Base-by-base conservation (phyloP, 345 rosid species). In the Syzygium grande region DNA sequence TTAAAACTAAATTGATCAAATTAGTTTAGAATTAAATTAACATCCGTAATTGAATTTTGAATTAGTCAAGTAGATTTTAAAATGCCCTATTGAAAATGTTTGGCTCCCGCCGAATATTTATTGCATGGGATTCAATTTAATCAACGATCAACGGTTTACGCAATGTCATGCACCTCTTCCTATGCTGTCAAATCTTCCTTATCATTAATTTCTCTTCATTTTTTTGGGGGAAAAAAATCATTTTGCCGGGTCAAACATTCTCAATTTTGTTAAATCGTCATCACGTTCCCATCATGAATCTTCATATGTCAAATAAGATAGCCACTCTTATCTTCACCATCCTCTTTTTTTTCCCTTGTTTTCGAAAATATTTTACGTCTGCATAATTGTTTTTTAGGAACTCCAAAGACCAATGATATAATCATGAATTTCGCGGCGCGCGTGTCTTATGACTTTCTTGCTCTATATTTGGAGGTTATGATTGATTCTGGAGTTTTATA, bases 1-100 rank as follows among this genome's bases (percentile, higher is more conserved):
- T 14, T 63, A 29, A 0, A 9, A 63, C 0, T 29, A 4, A 63
- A 63, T 63, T 29, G 10, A 0, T 0, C 2, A 14, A n/a, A 63
- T 29, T 14, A 29, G 3, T 14, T 14, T 29, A 14, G 7, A 8
- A 63, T 27, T 13, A 19, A 63, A 3, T 63, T 29, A 5, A 15
- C 6, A 63, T 29, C 30, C 0, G 4, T 63, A 63, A 19, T 30
- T 5, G 29, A n/a, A 29, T 14, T 63, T n/a, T 63, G 1, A 10
- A 63, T 63, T 63, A 19, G 38, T 59, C 15, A 59, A 59, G 65
- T 27, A 29, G 65, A 27, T 59, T 25, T 59, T n/a, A n/a, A 61
- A n/a, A n/a, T 73, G 25, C 13, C 49, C 80, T 9, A 34, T 38
- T 9, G 13, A 41, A 73, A 73, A 9, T 2, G 6, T 73, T 73